Percentiles rank a stretch among this genome's conserved stretches.
Conservation (phyloP, 176 grass and related monocot genomes). For the Carex scoparia region DNA sequence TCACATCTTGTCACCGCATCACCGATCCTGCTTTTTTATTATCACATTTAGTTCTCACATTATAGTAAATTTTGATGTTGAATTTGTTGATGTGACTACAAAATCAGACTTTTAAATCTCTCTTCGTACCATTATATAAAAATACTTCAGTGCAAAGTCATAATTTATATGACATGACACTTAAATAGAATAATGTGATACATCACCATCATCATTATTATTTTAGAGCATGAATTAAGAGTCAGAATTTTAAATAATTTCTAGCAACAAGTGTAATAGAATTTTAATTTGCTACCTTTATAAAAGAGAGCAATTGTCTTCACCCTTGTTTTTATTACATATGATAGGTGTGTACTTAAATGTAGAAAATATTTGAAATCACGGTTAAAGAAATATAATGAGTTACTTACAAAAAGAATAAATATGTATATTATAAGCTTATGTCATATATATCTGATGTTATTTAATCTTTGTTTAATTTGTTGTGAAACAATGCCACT, state of each 20-base stretch:
- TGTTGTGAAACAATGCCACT: not conserved
- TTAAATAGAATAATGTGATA: not conserved
- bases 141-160: not conserved
- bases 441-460: not conserved
- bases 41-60: not conserved
- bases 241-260: not conserved
- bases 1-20: not conserved
- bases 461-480: not conserved
- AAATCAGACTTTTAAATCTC: not conserved
- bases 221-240: not conserved
- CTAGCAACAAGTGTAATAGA: too few relatives aligned
- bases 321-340: too few relatives aligned
- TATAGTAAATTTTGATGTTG: not conserved
- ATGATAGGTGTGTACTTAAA: too few relatives aligned
- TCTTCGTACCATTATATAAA: not conserved
- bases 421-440: not conserved
- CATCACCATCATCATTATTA: too few relatives aligned
- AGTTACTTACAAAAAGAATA: not conserved
- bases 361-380: not conserved
- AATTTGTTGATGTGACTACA: not conserved
- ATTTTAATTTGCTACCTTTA: too few relatives aligned
- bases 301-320: too few relatives aligned
- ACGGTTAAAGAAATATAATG: not conserved
- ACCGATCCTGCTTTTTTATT: not conserved
- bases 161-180: not conserved